Evolutionary conservation across 2,329 filamentous ascomycete genomes (phyloP), one percentile per base, ranked within the genome.

Genomic region (Aspergillus unguis): DNA sequence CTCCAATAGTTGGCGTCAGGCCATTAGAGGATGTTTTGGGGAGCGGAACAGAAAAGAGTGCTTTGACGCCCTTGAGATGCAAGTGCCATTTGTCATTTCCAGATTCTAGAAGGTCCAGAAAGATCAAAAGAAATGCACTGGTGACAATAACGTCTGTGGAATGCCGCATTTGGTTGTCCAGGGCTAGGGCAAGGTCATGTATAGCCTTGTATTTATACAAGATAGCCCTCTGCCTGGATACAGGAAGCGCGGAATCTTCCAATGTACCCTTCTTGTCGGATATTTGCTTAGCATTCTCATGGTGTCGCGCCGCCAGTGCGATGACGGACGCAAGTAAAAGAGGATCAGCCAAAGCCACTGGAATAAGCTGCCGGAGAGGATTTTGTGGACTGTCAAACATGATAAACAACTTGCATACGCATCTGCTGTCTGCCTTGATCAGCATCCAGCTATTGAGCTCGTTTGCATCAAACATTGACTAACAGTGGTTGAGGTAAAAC

Each of bases 401-500:
- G 25, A 61, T 56, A 29, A 58, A 66, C 11, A 70, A 48, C 47
- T 69, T 66, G 60, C 65, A 65, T 46, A 69, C 64, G 23, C 60
- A 63, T 25, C 59, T 55, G 46, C 62, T 65, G 58, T 69, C 67
- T 69, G 27, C 1, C 5, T 27, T 3, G 46, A 44, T 58, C 32
- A 53, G 41, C 31, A 9, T n/a, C 17, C 11, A 23, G 6, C 17
- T 10, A 36, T 25, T 7, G 11, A 2, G 1, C 46, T 25, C n/a
- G 28, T 11, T n/a, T 17, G n/a, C 4, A 35, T 10, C 7, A 37
- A 23, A 54, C 64, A n/a, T n/a, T n/a, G n/a, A n/a, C n/a, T 52
- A 48, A 68, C 66, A 70, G 51, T 70, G 68, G 50, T 69, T 61
- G 9, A 70, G 43, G 42, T 70, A 69, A 27, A 62, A 70, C 38